Conservation (phyloP, 192 early-diverging fungal species). For the Backusella mclennaniae region DNA sequence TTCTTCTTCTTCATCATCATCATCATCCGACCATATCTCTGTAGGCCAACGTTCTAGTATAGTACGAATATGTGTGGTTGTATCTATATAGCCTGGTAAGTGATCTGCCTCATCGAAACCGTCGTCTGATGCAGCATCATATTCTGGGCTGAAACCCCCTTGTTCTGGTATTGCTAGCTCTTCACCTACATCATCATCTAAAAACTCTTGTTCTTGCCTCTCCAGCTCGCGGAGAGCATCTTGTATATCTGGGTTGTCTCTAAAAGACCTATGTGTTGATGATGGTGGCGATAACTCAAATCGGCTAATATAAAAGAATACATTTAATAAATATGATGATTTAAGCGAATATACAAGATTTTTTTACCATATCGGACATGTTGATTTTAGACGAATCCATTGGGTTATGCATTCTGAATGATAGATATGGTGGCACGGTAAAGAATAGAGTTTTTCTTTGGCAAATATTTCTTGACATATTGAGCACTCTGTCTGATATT, state of each 20-base stretch:
- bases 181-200: not conserved
- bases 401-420: not conserved
- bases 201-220: not conserved
- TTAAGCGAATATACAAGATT: not conserved
- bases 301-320: not conserved
- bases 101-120: not conserved
- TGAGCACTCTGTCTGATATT: not conserved
- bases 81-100: not conserved
- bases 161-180: not conserved
- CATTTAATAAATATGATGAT: too few relatives aligned
- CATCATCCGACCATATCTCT: not conserved
- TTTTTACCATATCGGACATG: not conserved
- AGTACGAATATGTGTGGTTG: not conserved
- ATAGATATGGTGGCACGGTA: not conserved
- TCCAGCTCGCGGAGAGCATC: not conserved
- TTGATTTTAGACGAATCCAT: not conserved
- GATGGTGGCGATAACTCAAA: not conserved
- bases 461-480: constrained; percentile 7
- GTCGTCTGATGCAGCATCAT: not conserved
- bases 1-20: not conserved
- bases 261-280: not conserved
- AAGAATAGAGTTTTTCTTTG: not conserved
- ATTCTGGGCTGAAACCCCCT: not conserved
- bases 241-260: not conserved
- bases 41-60: not conserved